Conservation (phyloP, 805 yeast species). For the Schwanniomyces polymorphus region DNA sequence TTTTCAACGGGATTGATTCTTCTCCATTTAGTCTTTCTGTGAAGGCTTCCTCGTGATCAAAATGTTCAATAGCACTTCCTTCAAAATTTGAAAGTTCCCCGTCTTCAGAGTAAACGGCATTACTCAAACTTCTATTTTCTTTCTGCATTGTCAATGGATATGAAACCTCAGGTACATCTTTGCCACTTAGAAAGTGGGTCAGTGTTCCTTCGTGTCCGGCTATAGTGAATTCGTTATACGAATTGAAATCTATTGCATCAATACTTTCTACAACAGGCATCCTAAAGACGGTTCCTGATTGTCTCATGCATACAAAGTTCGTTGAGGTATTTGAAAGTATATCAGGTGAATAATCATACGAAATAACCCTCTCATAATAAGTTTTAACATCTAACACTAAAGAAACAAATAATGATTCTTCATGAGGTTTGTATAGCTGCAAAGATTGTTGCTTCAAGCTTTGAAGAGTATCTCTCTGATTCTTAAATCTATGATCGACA, state of each 20-base stretch:
- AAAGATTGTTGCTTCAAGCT: slow-evolving; percentile 36
- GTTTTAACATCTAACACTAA: slow-evolving; percentile 73
- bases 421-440: slow-evolving; percentile 37
- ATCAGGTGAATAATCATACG: slow-evolving; percentile 80
- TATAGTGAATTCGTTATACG: slow-evolving; percentile 63
- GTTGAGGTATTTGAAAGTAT: slow-evolving; percentile 49
- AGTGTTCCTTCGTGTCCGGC: slow-evolving; percentile 59
- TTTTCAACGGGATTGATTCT: slow-evolving; percentile 26
- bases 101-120: slow-evolving; percentile 17
- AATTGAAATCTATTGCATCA: slow-evolving; percentile 61
- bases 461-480: slow-evolving; percentile 11
- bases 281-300: slow-evolving; percentile 82
- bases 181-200: slow-evolving; percentile 40
- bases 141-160: slow-evolving; percentile 9
- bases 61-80: slow-evolving; percentile 13
- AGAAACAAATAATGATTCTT: slow-evolving; percentile 70
- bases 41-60: slow-evolving; percentile 13
- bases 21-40: slow-evolving; percentile 16
- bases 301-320: slow-evolving; percentile 82
- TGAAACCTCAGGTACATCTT: slow-evolving; percentile 11
- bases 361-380: slow-evolving; percentile 76
- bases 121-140: slow-evolving; percentile 8
- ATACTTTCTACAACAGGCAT: slow-evolving; percentile 74
- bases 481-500: background rate
- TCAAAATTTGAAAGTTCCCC: slow-evolving; percentile 31